Conservation (phyloP, 768 basidiomycete genomes). For the Lentinula raphanica region DNA sequence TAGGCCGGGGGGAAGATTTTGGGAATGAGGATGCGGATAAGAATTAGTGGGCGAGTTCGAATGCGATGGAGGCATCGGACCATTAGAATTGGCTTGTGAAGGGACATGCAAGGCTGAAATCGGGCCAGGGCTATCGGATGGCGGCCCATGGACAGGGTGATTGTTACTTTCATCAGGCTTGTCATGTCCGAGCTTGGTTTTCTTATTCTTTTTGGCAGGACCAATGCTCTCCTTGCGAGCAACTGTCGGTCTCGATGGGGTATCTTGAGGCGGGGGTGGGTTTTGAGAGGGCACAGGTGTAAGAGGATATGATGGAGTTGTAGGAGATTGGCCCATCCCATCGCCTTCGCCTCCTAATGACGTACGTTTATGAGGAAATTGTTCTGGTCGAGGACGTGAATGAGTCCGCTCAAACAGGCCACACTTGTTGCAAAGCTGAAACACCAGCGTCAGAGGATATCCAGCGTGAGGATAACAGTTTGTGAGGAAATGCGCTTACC, state of each 20-base stretch:
- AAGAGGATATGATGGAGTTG: neutral
- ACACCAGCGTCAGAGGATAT: no score
- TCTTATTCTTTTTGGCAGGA: neutral
- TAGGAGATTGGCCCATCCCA: neutral
- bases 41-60: neutral
- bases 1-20: neutral
- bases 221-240: neutral
- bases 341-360: constrained; percentile 31
- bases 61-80: neutral
- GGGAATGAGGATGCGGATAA: neutral
- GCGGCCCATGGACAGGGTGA: neutral
- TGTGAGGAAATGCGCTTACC: constrained; percentile 38
- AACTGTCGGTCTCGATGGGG: neutral
- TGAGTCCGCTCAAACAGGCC: constrained; percentile 82
- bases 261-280: neutral
- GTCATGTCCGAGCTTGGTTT: neutral
- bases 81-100: neutral
- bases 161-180: neutral
- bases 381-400: constrained; percentile 73
- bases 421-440: constrained; percentile 65
- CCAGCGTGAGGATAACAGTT: neutral
- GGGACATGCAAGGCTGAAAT: neutral
- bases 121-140: neutral
- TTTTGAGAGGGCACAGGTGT: neutral
- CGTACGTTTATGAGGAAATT: constrained; percentile 76